Base-by-base conservation (phyloP, 2,329 filamentous ascomycete genomes). In the Dendryphion nanum region DNA sequence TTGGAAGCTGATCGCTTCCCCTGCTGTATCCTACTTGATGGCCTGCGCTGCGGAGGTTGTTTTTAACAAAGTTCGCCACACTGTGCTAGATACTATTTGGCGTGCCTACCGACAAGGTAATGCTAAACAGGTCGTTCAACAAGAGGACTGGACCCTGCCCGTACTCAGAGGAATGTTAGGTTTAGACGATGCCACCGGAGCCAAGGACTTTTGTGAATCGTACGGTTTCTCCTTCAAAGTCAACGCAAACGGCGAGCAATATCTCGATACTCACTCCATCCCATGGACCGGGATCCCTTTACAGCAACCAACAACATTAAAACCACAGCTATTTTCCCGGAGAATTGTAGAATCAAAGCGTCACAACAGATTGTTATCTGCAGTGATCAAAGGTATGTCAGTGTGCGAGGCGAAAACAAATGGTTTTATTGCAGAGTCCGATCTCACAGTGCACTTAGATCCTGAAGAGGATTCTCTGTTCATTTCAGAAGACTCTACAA, bases 31-130 rank as follows among this genome's bases (percentile, higher is more conserved):
- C 0, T 84, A 82, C 50, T 63, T 83, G 6, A 78, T 81, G 74
- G 79, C 75, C 6, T 83, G 81, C 58, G 77, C 81, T 17, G 77
- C 79, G 1, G 81, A 83, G 50, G 75, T 81, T 8, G 77, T 77
- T 44, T 83, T 84, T 61, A 77, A 76, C 37, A 64, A 76, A 18
- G 65, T 83, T 30, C 76, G 81, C 8, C 71, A 76, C 35, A 74
- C 71, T 17, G 73, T 76, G 5, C 68, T 84, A 31, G 72, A 76
- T 26, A 69, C 71, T 3, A 72, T 81, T 28, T 77, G 72, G 71
- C 72, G 70, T 42, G 73, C 68, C 3, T 79, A 74, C 51, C 73
- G 73, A 48, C 70, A 66, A n/a, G 75, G 72, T n/a, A 69, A 69
- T 33, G 69, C 70, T 42, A 61, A 69, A 69, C 48, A 70, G 42